These are phyloP conservation scores for Suhomyces guaymorum DNA, from an alignment of 1,139 yeast genomes.

Conservation along the genomic window DNA sequence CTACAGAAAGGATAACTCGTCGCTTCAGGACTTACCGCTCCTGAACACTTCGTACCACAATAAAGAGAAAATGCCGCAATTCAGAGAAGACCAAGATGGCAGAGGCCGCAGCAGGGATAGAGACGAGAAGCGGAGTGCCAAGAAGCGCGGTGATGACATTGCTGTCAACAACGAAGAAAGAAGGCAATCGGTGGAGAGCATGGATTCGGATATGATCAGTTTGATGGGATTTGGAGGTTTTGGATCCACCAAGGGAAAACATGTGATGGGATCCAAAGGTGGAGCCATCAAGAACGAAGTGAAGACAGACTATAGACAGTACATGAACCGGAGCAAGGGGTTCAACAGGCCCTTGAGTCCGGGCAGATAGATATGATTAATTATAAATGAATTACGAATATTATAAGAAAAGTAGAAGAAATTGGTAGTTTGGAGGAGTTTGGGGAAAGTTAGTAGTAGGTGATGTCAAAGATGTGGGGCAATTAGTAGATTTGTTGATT, in stretches of 20 bases:
- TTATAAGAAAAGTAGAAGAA: too few species aligned
- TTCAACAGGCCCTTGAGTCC: slow-evolving; percentile 65
- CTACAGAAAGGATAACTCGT: slow-evolving; percentile 18
- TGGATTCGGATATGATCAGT: slow-evolving; percentile 29
- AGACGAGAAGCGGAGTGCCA: slow-evolving; percentile 8
- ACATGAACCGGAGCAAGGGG: slow-evolving; percentile 64
- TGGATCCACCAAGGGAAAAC: slow-evolving; percentile 61
- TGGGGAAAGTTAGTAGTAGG: too few species aligned
- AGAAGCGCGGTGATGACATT: slow-evolving; percentile 5
- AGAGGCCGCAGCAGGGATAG: slow-evolving; percentile 31
- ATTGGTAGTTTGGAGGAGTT: too few species aligned
- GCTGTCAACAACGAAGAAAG: slow-evolving; percentile 7
- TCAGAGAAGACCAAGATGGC: slow-evolving; percentile 20
- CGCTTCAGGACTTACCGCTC: slow-evolving; percentile 20
- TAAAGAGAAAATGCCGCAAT: slow-evolving; percentile 15
- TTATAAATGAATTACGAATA: too few species aligned
- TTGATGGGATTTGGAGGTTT: slow-evolving; percentile 71
- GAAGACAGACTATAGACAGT: slow-evolving; percentile 58
- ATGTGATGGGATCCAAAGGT: slow-evolving; percentile 52
- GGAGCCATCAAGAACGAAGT: slow-evolving; percentile 47
- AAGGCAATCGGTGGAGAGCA: slow-evolving; percentile 13
- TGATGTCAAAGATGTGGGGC: too few species aligned
- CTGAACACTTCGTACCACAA: slow-evolving; percentile 20
- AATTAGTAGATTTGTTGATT: too few species aligned
- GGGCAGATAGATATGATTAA: too few species aligned